These are phyloP conservation scores for Elaeagnus macrophylla DNA, from an alignment of 306 rosid genomes.

Conservation along the genomic window DNA sequence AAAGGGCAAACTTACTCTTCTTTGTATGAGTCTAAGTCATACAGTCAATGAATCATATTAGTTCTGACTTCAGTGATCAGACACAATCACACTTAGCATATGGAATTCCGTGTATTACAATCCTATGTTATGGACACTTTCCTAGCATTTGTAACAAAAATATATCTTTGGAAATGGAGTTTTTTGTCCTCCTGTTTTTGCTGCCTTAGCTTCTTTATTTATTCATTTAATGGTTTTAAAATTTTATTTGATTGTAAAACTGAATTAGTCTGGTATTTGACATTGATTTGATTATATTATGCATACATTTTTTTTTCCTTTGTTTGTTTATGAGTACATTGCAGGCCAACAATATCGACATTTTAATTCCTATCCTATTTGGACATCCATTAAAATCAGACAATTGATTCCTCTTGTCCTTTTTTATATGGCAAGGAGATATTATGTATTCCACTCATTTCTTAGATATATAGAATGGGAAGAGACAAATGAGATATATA, in stretches of 20 bases:
- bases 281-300: slow-evolving; percentile 3
- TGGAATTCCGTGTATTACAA: not conserved
- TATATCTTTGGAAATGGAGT: slow-evolving; percentile 16
- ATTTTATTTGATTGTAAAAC: slow-evolving; percentile 5
- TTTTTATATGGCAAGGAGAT: not conserved
- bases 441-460: not conserved
- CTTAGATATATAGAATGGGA: not conserved
- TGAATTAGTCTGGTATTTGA: slow-evolving; percentile 10
- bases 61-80: not conserved
- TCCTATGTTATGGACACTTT: not conserved
- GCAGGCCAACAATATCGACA: slow-evolving; percentile 26
- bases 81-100: not conserved
- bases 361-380: not conserved
- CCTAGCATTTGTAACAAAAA: not conserved
- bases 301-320: not conserved
- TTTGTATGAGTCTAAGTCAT: too few species aligned
- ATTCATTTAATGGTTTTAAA: not conserved
- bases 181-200: slow-evolving; percentile 11
- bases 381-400: not conserved
- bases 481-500: too few species aligned
- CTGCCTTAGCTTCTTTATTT: slow-evolving; percentile 8
- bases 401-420: not conserved
- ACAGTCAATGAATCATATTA: slow-evolving; percentile 1
- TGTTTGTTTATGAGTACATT: slow-evolving; percentile 8
- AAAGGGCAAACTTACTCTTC: too few species aligned